These are phyloP conservation scores for Gastrolobium bilobum DNA, from an alignment of 306 rosid genomes.

Conservation along the genomic window DNA sequence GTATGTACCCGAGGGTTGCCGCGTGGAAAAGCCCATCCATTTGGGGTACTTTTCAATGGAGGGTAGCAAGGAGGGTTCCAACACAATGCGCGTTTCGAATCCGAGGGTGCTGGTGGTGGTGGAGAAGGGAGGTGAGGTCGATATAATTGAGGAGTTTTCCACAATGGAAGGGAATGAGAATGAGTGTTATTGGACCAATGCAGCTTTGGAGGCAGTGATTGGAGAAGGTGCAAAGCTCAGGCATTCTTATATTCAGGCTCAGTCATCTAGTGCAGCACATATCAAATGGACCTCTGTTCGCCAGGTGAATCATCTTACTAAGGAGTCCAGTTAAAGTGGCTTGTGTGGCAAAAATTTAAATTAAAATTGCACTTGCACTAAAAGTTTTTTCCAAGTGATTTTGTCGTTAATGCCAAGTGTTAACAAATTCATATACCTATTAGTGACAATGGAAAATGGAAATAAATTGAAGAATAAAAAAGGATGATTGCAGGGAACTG, in stretches of 20 bases:
- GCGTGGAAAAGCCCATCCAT: conserved; percentile 70
- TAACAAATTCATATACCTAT: no score
- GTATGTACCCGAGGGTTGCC: conserved; percentile 79
- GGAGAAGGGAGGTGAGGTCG: conserved; percentile 83
- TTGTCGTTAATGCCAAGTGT: no score
- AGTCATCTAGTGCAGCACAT: conserved; percentile 81
- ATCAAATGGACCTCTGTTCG: conserved; percentile 89
- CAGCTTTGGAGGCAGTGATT: conserved; percentile 77
- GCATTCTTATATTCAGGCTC: conserved; percentile 92
- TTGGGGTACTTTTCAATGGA: conserved; percentile 62
- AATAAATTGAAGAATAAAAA: no score
- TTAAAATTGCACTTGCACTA: background rate
- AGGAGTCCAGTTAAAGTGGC: background rate
- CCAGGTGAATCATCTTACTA: conserved; percentile 61
- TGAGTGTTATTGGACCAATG: conserved; percentile 76
- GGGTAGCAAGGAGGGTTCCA: conserved; percentile 56
- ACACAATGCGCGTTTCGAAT: conserved; percentile 69
- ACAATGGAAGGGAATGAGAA: conserved; percentile 45
- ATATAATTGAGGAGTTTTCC: conserved; percentile 79
- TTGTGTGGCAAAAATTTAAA: background rate
- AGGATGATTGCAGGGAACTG: no score
- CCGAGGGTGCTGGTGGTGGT: conserved; percentile 88
- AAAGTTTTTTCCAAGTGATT: no score
- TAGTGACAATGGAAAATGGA: no score
- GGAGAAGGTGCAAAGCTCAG: conserved; percentile 79